Base-by-base conservation (phyloP, 139 green algal genomes). In the Picochlorum sp. region DNA sequence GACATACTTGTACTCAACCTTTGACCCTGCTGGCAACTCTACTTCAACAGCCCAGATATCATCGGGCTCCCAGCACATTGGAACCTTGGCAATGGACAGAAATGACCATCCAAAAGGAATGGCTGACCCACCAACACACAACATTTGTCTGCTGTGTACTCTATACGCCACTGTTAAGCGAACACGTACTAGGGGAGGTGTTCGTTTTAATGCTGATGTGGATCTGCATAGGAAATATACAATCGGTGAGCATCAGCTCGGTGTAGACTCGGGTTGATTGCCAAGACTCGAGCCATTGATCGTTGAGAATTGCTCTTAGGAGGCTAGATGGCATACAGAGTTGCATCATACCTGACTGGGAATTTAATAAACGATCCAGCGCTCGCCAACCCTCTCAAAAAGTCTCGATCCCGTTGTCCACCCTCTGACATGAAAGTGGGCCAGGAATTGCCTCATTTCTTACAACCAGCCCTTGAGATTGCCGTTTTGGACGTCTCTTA, bases 1-100 rank as follows among this genome's bases (percentile, higher is more conserved):
- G 5, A 96, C 89, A 44, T 96, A 96, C 62, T 96, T 96, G 82
- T 96, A 94, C 62, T 96, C 88, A 51, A 95, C 79, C 15, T 78
- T 74, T n/a, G 87, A 79, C 6, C 85, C 85, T 1, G 79, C 82
- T 4, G 83, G 79, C 26, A 96, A 76, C 47, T 94, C 74, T n/a
- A 94, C 86, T 77, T 96, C 89, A 34, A 80, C 78, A 13, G 68
- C 85, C 89, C 89, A 96, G 14, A 91, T 69, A 68, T 95, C 88
- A 1, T 72, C 80, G 11, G 74, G 74, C 50, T 82, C 89, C 89
- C 89, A 96, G 3, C 74, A 81, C 85, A 95, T 94, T 8, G 89
- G 89, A 30, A 94, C 84, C 64, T 94, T 91, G 3, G 90, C 86
- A 24, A 96, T 96, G 49, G 84, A 93, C 8, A 96, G 67, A 54